A percentile compares a stretch with the other conserved stretches of the same genome.
Conservation (phyloP, 805 yeast genomes). For the Candida anglica region DNA sequence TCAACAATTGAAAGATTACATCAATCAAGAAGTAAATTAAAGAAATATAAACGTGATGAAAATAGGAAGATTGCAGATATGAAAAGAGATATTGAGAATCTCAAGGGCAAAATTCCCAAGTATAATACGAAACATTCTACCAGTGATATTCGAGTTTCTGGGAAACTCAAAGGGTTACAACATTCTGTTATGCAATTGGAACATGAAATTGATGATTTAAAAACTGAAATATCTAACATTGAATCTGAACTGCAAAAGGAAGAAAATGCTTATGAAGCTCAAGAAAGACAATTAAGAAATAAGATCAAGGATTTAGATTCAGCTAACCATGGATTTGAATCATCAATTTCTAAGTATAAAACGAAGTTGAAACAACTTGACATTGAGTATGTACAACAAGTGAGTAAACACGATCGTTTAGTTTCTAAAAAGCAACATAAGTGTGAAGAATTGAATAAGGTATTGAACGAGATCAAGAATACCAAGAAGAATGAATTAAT, state of each 20-base stretch:
- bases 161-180: slow-evolving; percentile 37
- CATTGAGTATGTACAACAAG: slow-evolving; percentile 21
- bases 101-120: slow-evolving; percentile 28
- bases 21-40: slow-evolving; percentile 18
- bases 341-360: slow-evolving; percentile 16
- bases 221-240: slow-evolving; percentile 12
- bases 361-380: slow-evolving; percentile 17
- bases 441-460: slow-evolving; percentile 3
- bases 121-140: slow-evolving; percentile 15
- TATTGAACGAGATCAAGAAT: slow-evolving; percentile 2
- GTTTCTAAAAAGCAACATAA: slow-evolving; percentile 21
- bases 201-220: slow-evolving; percentile 24
- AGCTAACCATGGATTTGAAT: slow-evolving; percentile 19
- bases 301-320: slow-evolving; percentile 20
- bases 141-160: slow-evolving; percentile 27
- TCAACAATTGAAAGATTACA: slow-evolving; percentile 25
- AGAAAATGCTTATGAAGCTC: slow-evolving; percentile 11
- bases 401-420: slow-evolving; percentile 18
- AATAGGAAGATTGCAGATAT: slow-evolving; percentile 29
- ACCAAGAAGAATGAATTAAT: slow-evolving; percentile 24
- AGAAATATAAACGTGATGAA: slow-evolving; percentile 35
- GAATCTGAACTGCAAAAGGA: slow-evolving; percentile 7
- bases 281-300: slow-evolving; percentile 13
- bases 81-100: slow-evolving; percentile 27
- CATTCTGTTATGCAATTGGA: slow-evolving; percentile 37